These are phyloP conservation scores for Alternaria triticimaculans DNA, from an alignment of 2,329 filamentous ascomycete genomes.

Conservation along the genomic window DNA sequence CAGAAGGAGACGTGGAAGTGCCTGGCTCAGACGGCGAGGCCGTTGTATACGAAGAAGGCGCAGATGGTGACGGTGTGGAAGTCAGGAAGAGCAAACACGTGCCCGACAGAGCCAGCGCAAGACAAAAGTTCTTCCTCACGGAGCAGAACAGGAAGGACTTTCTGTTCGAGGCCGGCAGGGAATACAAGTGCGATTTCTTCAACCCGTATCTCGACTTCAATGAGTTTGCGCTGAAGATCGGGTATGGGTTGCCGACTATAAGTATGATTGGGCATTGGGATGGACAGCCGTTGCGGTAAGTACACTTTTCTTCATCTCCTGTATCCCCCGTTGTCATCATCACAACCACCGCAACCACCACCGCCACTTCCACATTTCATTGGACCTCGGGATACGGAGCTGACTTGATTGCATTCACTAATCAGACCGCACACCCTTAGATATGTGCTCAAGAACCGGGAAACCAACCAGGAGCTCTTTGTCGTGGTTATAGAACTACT, in stretches of 20 bases:
- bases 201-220: constrained; percentile 93
- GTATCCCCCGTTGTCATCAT: not conserved
- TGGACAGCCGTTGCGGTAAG: constrained; percentile 74
- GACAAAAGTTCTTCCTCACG: constrained; percentile 68
- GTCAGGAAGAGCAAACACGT: constrained; percentile 49
- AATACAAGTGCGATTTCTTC: constrained; percentile 77
- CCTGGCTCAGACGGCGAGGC: constrained; percentile 45
- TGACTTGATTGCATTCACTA: constrained; percentile 28
- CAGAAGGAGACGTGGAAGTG: constrained; percentile 59
- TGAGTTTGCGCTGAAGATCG: constrained; percentile 68
- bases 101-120: constrained; percentile 50
- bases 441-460: constrained; percentile 86
- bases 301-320: not conserved
- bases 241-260: constrained; percentile 69
- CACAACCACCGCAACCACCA: not conserved
- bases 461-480: constrained; percentile 76
- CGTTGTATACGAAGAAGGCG: constrained; percentile 62
- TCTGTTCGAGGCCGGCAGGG: constrained; percentile 66
- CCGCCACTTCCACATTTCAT: not conserved
- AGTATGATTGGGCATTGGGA: constrained; percentile 82
- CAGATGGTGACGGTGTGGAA: constrained; percentile 53
- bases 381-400: constrained; percentile 11
- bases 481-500: constrained; percentile 82
- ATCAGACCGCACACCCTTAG: constrained; percentile 81
- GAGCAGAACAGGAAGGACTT: constrained; percentile 63